A percentile compares a stretch with the other conserved stretches of the same genome.
Evolutionary conservation across 345 rosid genomes (phyloP).

Genomic region (Syzygium aqueum): DNA sequence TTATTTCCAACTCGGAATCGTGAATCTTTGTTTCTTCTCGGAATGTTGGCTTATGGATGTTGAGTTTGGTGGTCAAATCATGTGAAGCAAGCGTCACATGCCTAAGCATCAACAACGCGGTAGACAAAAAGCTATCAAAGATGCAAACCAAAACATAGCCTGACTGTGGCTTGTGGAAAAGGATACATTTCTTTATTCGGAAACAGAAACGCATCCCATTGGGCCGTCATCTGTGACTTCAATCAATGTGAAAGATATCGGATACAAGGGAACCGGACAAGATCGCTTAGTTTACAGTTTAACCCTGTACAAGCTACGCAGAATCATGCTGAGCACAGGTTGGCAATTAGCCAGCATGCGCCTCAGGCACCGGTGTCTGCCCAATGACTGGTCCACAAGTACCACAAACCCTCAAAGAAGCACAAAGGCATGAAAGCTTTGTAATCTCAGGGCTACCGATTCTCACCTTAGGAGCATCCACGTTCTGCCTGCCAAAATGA

Average conservation of each 20-base stretch:
- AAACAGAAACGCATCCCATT: neutral
- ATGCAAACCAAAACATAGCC: neutral
- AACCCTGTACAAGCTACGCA: neutral
- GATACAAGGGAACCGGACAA: neutral
- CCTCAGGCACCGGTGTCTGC: conserved; percentile 21
- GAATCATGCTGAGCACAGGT: neutral
- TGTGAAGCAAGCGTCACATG: neutral
- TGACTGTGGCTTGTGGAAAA: neutral
- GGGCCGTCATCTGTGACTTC: neutral
- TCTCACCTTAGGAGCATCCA: conserved; percentile 14
- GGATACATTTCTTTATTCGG: neutral
- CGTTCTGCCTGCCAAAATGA: conserved; percentile 14
- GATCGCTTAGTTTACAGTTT: neutral
- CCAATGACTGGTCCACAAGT: conserved; percentile 25
- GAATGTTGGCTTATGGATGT: neutral
- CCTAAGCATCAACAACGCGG: neutral
- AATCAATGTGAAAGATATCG: neutral
- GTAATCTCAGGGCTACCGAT: conserved; percentile 31
- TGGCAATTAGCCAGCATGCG: conserved; percentile 39
- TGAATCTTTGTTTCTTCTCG: neutral
- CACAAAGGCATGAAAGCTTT: conserved; percentile 45
- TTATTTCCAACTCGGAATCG: neutral
- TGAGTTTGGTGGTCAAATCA: neutral
- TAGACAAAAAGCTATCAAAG: neutral
- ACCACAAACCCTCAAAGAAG: conserved; percentile 48